Evolutionary conservation across 2,329 filamentous ascomycete species (phyloP), one percentile per base, ranked within the genome.

Genomic region (Tolypocladium tundrense): DNA sequence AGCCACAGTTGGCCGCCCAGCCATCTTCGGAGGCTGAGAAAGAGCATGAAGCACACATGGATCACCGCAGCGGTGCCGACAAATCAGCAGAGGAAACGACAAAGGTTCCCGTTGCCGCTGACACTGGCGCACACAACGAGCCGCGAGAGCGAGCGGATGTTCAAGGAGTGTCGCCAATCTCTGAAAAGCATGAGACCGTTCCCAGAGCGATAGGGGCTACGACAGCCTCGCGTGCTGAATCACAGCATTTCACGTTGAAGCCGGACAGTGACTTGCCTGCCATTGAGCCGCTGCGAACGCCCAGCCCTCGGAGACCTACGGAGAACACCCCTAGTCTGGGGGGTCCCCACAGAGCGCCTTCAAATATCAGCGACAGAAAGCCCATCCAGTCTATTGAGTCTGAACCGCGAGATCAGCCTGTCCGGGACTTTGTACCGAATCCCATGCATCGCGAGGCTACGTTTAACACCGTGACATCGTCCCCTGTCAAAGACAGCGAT

Each of bases 401-500:
- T 21, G 16, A 19, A 13, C 6, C 11, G 27, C 33, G 19, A 7
- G 70, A 71, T 10, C 57, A 65, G n/a, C 63, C 68, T 31, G 64
- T 69, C 7, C 68, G 70, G 0, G 71, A 75, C 13, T 71, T 75
- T 54, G 66, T 68, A 35, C 67, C 70, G 16, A 66, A 68, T 24
- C 66, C 68, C 8, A 64, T 80, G 31, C 70, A 75, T 56, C 73
- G 77, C 3, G 71, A 74, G 33, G 68, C 72, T 8, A 79, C 77
- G 0, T 69, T 77, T 53, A 82, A 79, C 65, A 80, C 79, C 0
- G 66, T 73, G 11, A 77, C 77, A 11, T 77, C 78, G 9, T 79
- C 79, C 0, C 79, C 83, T 37, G 76, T 86, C 59, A 83, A 86
- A 62, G 88, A 91, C 65, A 91, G 82, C 65, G 88, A 92, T 62